Percentiles rank a stretch among this genome's conserved stretches.
Conservation (phyloP, 345 rosid species). For the Pugionium dolabratum region DNA sequence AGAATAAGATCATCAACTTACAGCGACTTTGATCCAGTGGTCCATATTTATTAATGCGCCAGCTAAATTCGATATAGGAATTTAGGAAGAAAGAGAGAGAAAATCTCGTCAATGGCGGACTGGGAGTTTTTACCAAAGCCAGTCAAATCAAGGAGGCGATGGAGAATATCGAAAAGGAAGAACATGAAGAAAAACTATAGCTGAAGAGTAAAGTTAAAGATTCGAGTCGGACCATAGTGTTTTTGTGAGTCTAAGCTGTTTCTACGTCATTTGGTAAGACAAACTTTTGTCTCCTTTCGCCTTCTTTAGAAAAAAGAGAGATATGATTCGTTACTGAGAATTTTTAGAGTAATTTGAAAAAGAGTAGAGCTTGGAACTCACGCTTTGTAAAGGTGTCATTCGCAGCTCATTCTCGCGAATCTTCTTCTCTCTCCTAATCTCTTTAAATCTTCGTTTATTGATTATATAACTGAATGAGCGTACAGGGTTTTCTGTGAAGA, state of each 20-base stretch:
- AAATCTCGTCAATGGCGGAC: constrained; percentile 29
- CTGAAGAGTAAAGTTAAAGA: constrained; percentile 17
- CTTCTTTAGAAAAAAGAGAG: constrained; percentile 4
- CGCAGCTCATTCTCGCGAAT: constrained; percentile 34
- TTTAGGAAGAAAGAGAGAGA: neutral
- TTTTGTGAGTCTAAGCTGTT: neutral
- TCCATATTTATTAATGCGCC: constrained; percentile 2
- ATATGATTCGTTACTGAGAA: constrained; percentile 47
- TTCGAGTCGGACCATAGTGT: constrained; percentile 11
- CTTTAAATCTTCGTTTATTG: too few relatives aligned
- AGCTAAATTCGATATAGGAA: constrained; percentile 6
- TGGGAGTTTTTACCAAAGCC: neutral
- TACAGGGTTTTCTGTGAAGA: constrained; percentile 21
- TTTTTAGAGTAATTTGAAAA: constrained; percentile 6
- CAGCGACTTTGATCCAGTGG: constrained; percentile 42
- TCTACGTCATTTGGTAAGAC: constrained; percentile 23
- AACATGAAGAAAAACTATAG: constrained; percentile 12
- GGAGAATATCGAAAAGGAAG: constrained; percentile 7
- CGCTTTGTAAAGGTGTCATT: constrained; percentile 47
- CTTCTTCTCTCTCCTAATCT: constrained; percentile 20
- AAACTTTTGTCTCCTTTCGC: constrained; percentile 24
- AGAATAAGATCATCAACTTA: too few relatives aligned
- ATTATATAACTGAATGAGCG: neutral
- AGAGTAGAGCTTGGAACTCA: constrained; percentile 35
- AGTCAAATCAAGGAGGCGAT: constrained; percentile 18